Conservation (phyloP, 2,329 filamentous ascomycete species). For the Fusarium sp. region DNA sequence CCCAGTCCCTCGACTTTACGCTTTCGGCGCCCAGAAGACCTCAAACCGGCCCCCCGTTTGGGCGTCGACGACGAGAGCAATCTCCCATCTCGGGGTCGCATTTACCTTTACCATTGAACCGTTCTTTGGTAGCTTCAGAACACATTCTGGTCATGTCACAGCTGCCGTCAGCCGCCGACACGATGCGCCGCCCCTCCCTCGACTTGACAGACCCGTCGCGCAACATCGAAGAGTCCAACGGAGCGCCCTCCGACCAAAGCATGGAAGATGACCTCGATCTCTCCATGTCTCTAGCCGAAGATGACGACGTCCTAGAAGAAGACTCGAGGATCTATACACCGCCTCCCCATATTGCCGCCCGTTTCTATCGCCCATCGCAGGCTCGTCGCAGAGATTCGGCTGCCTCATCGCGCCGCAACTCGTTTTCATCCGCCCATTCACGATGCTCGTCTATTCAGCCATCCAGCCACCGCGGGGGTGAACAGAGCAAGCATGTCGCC, state of each 20-base stretch:
- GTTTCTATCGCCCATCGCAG: constrained; percentile 76
- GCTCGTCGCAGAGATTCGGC: constrained; percentile 79
- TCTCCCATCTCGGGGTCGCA: constrained; percentile 6
- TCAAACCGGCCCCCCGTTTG: constrained; percentile 19
- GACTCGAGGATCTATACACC: constrained; percentile 64
- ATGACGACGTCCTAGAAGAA: constrained; percentile 51
- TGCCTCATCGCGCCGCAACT: constrained; percentile 82
- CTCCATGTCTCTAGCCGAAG: constrained; percentile 53
- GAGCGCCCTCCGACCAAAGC: constrained; percentile 46
- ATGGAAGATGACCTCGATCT: constrained; percentile 52
- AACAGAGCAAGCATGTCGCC: constrained; percentile 80
- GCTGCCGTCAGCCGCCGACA: constrained; percentile 40
- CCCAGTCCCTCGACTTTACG: constrained; percentile 17
- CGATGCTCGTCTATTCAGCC: constrained; percentile 71
- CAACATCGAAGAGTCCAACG: constrained; percentile 52
- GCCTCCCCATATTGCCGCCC: constrained; percentile 80
- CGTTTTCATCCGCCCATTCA: constrained; percentile 79
- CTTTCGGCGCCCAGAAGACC: constrained; percentile 18
- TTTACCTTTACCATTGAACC: constrained; percentile 9
- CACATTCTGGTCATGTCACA: constrained; percentile 27
- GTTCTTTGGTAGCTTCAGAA: constrained; percentile 5
- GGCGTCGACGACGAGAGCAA: constrained; percentile 15
- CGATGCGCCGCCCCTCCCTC: constrained; percentile 57
- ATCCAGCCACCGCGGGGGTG: constrained; percentile 60
- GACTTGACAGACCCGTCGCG: constrained; percentile 57